A percentile compares a stretch with the other conserved stretches of the same genome.
Evolutionary conservation across 78 protist genomes (phyloP).

Genomic region (Dictyostelium intermedium): DNA sequence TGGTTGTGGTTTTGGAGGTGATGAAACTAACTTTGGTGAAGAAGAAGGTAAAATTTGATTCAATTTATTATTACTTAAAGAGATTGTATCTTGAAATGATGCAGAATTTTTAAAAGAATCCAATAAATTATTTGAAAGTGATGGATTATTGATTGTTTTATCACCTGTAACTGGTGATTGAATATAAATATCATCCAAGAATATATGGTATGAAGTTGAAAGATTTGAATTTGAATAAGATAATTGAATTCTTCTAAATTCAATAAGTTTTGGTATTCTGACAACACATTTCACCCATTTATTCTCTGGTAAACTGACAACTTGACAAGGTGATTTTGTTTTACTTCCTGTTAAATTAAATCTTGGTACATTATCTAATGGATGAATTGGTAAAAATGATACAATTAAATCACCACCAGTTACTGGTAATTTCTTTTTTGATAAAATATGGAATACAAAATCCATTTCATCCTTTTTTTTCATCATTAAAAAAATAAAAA

Average conservation of each 20-base stretch:
- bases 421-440: neutral
- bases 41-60: neutral
- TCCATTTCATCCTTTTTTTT: neutral
- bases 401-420: neutral
- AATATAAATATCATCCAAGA: neutral
- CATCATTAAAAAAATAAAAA: neutral
- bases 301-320: neutral
- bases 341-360: conserved; percentile 1
- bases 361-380: neutral
- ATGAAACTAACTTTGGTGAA: neutral
- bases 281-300: conserved; percentile 21
- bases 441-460: neutral
- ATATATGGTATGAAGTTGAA: neutral
- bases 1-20: neutral
- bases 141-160: neutral
- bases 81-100: neutral
- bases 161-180: neutral
- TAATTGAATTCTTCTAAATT: neutral
- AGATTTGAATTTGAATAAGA: neutral
- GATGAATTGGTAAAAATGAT: neutral
- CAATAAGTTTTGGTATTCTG: neutral
- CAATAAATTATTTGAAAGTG: neutral
- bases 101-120: neutral
- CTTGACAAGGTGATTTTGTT: conserved; percentile 18
- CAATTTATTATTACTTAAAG: neutral